A percentile compares a stretch with the other conserved stretches of the same genome.
Conservation (phyloP, 805 yeast species). For the Myxozyma mucilagina region DNA sequence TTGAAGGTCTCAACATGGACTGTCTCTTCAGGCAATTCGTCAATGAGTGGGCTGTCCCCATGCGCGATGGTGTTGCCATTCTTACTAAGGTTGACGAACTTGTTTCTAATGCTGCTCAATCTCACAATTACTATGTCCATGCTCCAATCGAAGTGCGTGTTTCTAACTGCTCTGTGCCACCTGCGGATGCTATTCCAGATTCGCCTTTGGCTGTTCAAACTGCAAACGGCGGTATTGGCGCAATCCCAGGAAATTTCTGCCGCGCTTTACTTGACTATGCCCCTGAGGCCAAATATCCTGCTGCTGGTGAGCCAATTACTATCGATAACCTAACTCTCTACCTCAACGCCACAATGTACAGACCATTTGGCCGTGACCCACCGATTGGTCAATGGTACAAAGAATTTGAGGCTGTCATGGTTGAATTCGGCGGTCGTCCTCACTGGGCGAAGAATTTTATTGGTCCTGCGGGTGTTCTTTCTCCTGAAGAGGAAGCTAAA, state of each 20-base stretch:
- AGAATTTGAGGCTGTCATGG: constrained; percentile 75
- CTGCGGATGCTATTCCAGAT: constrained; percentile 25
- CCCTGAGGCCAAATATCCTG: constrained; percentile 53
- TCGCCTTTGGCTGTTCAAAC: constrained; percentile 23
- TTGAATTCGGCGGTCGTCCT: constrained; percentile 84
- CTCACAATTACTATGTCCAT: constrained; percentile 76
- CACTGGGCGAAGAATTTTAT: constrained; percentile 98
- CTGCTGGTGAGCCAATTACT: constrained; percentile 43
- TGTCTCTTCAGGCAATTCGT: constrained; percentile 92
- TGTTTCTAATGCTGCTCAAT: constrained; percentile 58
- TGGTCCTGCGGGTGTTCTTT: constrained; percentile 47
- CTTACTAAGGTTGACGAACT: constrained; percentile 56
- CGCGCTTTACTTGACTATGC: constrained; percentile 83
- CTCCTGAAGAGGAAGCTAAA: constrained; percentile 39
- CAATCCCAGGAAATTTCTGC: constrained; percentile 78
- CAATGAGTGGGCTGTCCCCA: constrained; percentile 96
- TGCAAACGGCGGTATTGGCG: constrained; percentile 49
- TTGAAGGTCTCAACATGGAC: constrained; percentile 91
- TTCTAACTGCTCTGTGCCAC: constrained; percentile 63
- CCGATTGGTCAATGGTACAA: constrained; percentile 75
- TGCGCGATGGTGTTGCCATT: constrained; percentile 41
- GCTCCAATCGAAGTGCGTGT: constrained; percentile 95
- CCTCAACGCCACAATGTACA: constrained; percentile 90
- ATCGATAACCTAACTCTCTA: constrained; percentile 81
- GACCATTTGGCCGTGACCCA: constrained; percentile 82